phyloP scores from a whole-genome alignment of 1,284 basidiomycete species.

The Papiliotrema flavescens region DNA sequence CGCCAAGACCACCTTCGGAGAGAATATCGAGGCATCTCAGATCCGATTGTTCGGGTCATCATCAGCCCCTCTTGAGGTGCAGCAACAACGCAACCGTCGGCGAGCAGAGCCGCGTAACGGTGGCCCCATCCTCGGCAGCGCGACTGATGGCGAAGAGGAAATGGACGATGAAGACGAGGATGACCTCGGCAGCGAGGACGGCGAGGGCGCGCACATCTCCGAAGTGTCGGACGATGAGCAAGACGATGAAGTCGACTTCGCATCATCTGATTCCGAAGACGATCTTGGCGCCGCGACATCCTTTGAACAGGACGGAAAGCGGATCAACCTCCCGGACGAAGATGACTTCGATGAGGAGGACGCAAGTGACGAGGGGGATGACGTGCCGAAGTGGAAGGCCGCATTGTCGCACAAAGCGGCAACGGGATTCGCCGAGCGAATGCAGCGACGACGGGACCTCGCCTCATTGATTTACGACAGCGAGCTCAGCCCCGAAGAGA shows the following conservation, averaged over 20 bases:
- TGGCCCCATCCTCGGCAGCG: slow-evolving; percentile 41
- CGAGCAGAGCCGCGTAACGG: slow-evolving; percentile 38
- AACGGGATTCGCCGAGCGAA: slow-evolving; percentile 52
- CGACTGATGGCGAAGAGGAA: slow-evolving; percentile 41
- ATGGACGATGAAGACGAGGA: slow-evolving; percentile 41
- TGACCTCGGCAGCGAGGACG: slow-evolving; percentile 42
- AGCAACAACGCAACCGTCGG: slow-evolving; percentile 29
- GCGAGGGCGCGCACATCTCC: slow-evolving; percentile 29
- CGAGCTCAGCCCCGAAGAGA: slow-evolving; percentile 66
- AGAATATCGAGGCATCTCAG: slow-evolving; percentile 72
- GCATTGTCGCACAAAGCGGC: slow-evolving; percentile 64
- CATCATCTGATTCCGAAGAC: slow-evolving; percentile 67
- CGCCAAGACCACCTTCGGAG: slow-evolving; percentile 74
- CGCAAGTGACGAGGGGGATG: slow-evolving; percentile 47
- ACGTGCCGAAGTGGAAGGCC: slow-evolving; percentile 71
- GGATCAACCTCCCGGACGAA: slow-evolving; percentile 44
- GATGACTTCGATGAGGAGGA: slow-evolving; percentile 49
- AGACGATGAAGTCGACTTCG: slow-evolving; percentile 59
- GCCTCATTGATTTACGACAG: slow-evolving; percentile 81
- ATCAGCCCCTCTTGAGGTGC: slow-evolving; percentile 56
- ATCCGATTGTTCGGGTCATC: slow-evolving; percentile 85
- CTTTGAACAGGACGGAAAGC: slow-evolving; percentile 50
- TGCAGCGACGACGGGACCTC: slow-evolving; percentile 64
- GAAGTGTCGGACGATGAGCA: slow-evolving; percentile 47
- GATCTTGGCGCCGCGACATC: slow-evolving; percentile 46